Evolutionary conservation across 2,329 filamentous ascomycete genomes (phyloP), one percentile per base, ranked within the genome.

Genomic region (Immersiporthe knoxdaviesiana): DNA sequence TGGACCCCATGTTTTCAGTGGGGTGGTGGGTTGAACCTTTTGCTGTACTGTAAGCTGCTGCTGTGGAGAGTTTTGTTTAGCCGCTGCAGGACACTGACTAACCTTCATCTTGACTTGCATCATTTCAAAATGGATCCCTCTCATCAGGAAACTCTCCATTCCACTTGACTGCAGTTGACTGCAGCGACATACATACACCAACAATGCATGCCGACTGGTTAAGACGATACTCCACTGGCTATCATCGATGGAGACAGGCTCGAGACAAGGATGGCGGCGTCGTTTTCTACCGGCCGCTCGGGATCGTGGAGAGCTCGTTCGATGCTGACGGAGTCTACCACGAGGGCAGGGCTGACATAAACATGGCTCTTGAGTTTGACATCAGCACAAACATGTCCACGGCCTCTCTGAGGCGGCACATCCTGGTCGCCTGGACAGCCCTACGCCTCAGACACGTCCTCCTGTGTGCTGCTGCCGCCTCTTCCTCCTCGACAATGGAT

Each of bases 281-380:
- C 32, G 58, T 68, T 10, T 70, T 66, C 14, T 68, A 68, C 21
- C 63, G 69, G 2, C 69, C 69, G 12, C 69, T 70, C 4, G 69
- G 69, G 24, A 61, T 75, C 2, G 68, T 74, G 21, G 74, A 75
- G 60, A 65, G 70, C n/a, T 65, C 67, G n/a, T 75, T 75, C 68
- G 73, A 75, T 68, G 41, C 70, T 3, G 74, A 75, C 60, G 74
- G 74, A 16, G 70, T 68, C 24, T 73, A 74, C 58, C 71, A 72
- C 37, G 73, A 71, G 21, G 74, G 74, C 21, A 70, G 74, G 47
- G 74, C 74, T 18, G 74, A 75, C 54, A 67, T 75, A 30, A 74
- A 70, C 37, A 39, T 70, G 18, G 65, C 73, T 52, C 64, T 75
- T 21, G 68, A 52, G 2, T 50, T 71, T n/a, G 65, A 67, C 27